Conservation (phyloP, 2,329 filamentous ascomycete genomes). For the Trichophyton schoenleinii region DNA sequence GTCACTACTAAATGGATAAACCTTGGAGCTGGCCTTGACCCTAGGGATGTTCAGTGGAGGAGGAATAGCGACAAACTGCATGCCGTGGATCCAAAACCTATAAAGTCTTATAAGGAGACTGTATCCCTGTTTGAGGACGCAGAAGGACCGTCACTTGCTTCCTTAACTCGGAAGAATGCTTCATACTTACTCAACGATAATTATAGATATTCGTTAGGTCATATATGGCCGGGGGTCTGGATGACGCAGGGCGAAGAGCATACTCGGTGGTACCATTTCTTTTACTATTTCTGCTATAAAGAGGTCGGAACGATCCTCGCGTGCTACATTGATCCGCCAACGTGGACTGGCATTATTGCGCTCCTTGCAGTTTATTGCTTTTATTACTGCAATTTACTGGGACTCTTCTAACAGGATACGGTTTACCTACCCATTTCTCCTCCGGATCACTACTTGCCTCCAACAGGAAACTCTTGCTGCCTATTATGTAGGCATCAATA, state of each 20-base stretch:
- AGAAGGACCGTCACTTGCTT: not conserved
- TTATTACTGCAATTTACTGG: no score
- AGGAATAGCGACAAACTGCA: not conserved
- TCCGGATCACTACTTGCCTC: no score
- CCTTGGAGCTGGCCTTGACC: not conserved
- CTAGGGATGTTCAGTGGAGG: not conserved
- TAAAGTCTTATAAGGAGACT: not conserved
- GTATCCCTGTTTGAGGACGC: not conserved
- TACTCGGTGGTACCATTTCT: not conserved
- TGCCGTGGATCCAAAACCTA: not conserved
- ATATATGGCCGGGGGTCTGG: not conserved
- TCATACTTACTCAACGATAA: not conserved
- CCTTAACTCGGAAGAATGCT: not conserved
- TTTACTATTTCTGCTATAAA: no score
- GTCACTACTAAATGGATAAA: not conserved
- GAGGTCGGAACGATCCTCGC: no score
- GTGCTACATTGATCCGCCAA: no score
- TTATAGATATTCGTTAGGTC: not conserved
- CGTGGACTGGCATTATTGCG: no score
- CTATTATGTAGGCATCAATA: not conserved
- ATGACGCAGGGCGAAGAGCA: not conserved
- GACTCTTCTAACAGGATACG: no score
- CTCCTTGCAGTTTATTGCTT: no score
- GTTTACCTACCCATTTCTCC: not conserved
- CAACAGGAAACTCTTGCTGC: not conserved